These are phyloP conservation scores for Mycena rosella DNA, from an alignment of 768 basidiomycete species.

Conservation along the genomic window DNA sequence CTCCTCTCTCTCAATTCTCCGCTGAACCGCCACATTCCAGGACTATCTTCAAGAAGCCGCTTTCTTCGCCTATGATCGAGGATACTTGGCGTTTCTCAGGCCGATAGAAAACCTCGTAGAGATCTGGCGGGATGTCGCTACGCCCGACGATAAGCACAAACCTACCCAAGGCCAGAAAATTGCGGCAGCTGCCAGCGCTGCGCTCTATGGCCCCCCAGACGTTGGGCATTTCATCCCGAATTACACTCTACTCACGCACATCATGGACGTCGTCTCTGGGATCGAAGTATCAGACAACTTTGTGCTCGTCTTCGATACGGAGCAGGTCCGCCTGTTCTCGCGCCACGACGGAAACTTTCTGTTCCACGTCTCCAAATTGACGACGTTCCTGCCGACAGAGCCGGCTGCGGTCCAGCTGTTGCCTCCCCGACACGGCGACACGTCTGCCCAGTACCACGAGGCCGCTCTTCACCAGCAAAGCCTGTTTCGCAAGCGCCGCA, in stretches of 20 bases:
- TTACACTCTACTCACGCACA: neutral
- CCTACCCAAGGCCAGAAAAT: neutral
- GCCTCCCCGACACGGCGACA: neutral
- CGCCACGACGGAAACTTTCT: slow-evolving; percentile 20
- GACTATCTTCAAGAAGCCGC: slow-evolving; percentile 6
- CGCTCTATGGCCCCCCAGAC: slow-evolving; percentile 2
- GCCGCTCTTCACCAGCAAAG: neutral
- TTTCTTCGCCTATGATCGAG: slow-evolving; percentile 11
- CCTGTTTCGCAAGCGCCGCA: slow-evolving; percentile 1
- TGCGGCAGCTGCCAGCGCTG: neutral
- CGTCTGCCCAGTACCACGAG: neutral
- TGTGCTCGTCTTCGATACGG: neutral
- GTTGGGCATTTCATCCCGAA: slow-evolving; percentile 18
- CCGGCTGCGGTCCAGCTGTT: neutral
- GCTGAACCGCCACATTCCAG: neutral
- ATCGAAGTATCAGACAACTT: slow-evolving; percentile 1
- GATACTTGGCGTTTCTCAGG: slow-evolving; percentile 1
- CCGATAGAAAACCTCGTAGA: neutral
- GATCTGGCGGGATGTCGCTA: slow-evolving; percentile 5
- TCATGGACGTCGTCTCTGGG: neutral
- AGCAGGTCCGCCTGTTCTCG: slow-evolving; percentile 15
- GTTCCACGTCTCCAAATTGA: slow-evolving; percentile 2
- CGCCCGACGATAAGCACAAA: neutral
- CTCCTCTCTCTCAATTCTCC: no score
- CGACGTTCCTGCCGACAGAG: neutral